phyloP scores from a whole-genome alignment of 768 basidiomycete genomes.

The Pulveroboletus sp. region DNA sequence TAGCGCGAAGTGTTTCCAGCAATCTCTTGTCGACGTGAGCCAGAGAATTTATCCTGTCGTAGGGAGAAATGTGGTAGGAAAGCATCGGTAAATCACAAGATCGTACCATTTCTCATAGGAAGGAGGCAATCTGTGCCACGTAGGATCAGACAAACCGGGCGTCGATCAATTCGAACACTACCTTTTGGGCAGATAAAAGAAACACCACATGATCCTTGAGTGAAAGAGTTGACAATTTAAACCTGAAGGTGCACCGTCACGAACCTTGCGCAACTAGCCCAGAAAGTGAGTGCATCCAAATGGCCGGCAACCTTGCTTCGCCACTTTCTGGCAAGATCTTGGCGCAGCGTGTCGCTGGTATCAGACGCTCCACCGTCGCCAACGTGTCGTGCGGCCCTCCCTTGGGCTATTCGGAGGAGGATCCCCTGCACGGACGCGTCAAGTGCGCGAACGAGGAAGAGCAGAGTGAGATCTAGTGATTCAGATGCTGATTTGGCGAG shows the following conservation, averaged over 20 bases:
- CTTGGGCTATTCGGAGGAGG: conserved; percentile 33
- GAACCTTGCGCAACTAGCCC: conserved; percentile 75
- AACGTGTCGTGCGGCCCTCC: not conserved
- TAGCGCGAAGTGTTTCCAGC: conserved; percentile 47
- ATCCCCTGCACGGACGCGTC: conserved; percentile 58
- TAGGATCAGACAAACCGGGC: not conserved
- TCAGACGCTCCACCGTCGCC: not conserved
- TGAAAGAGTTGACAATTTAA: conserved; percentile 3
- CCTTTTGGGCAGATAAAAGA: conserved; percentile 76
- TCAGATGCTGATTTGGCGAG: no score
- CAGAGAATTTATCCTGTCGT: conserved; percentile 58
- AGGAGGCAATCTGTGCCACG: conserved; percentile 34
- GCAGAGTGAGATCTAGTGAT: conserved; percentile 66
- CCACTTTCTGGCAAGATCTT: conserved; percentile 27
- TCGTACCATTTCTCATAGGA: conserved; percentile 62
- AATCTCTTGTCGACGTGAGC: conserved; percentile 67
- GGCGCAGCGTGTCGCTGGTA: conserved; percentile 9
- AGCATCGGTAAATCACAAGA: not conserved
- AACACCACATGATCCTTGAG: conserved; percentile 85
- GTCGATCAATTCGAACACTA: conserved; percentile 24
- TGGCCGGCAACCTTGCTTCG: conserved; percentile 39
- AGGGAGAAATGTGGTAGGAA: not conserved
- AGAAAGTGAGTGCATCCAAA: conserved; percentile 71
- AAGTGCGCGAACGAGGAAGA: conserved; percentile 66
- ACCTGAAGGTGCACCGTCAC: conserved; percentile 9